Evolutionary conservation across 2,329 filamentous ascomycete species (phyloP), one percentile per base, ranked within the genome.

Genomic region (Fusarium oligoseptatum): DNA sequence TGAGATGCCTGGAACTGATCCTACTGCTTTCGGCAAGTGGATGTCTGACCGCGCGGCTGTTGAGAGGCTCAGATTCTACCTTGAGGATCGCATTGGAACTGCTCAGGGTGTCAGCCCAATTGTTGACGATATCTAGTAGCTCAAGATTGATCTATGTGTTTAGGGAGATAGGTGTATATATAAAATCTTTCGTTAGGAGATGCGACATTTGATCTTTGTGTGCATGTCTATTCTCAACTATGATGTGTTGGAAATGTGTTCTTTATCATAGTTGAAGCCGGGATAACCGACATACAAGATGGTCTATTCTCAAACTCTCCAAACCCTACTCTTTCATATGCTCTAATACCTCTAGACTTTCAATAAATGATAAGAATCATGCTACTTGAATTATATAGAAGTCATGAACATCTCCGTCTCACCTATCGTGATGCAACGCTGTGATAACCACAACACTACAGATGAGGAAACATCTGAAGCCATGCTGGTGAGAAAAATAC

Each of bases 11-110:
- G 45, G 61, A 4, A 73, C 70, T 6, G 69, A 73, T 14, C 71
- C 71, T 0, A 1, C 65, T 2, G 71, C 65, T 8, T 73, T 73
- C 3, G 58, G 52, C 3, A 55, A 68, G 22, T 73, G 58, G 5
- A 73, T 73, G 71, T 11, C 41, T 4, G 66, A 73, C 6, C 14
- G 71, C 0, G 37, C 3, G 1, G 29, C 48, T 36, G 71, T 67
- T 2, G 71, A 73, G 66, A 73, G 71, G 6, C 55, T 73, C 0
- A 56, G 71, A 2, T 73, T 73, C 10, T 73, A 63, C 57, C 56
- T 73, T 5, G 70, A 73, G 45, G 66, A 67, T 27, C 70, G 66
- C 3, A 45, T 73, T n/a, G 71, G 70, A 2, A 15, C 43, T 1
- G 57, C 70, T 0, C 2, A 63, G 20, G 70, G 70, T 15, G 37